phyloP scores from a whole-genome alignment of 441 rosid genomes.

The California macrophylla region DNA sequence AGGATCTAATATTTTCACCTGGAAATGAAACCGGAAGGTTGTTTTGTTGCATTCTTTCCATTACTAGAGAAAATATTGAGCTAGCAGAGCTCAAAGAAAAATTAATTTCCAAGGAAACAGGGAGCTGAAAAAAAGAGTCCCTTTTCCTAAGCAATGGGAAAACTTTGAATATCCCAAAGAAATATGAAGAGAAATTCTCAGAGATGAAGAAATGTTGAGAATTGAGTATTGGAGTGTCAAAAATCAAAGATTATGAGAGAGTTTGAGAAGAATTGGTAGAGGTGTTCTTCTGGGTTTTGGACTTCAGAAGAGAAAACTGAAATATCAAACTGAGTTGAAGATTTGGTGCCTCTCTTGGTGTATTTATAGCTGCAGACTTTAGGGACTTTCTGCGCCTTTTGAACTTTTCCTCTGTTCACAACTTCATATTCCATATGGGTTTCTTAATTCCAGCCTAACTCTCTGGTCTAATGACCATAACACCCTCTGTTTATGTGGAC shows the following conservation, averaged over 20 bases:
- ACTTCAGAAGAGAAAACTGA: not conserved
- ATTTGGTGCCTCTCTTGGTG: constrained; percentile 13
- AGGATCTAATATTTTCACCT: constrained; percentile 32
- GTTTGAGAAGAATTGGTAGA: not conserved
- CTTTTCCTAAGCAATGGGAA: constrained; percentile 10
- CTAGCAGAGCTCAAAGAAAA: constrained; percentile 6
- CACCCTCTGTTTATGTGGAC: constrained; percentile 10
- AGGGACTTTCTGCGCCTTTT: not conserved
- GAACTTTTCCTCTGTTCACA: constrained; percentile 1
- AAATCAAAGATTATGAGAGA: not conserved
- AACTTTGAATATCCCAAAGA: not conserved
- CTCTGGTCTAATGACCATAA: not conserved
- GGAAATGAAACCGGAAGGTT: constrained; percentile 15
- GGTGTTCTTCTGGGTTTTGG: not conserved
- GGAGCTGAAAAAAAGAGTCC: constrained; percentile 15
- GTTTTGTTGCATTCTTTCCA: constrained; percentile 36
- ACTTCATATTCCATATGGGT: constrained; percentile 7
- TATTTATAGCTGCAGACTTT: constrained; percentile 36
- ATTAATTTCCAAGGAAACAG: constrained; percentile 11
- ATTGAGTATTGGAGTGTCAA: not conserved
- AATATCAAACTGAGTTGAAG: not conserved
- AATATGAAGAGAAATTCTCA: not conserved
- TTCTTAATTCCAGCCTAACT: not conserved
- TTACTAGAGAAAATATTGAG: constrained; percentile 6
- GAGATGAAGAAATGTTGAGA: not conserved